These are phyloP conservation scores for Phytopythium litorale DNA, from an alignment of 352 stramenopile genomes.

Conservation along the genomic window DNA sequence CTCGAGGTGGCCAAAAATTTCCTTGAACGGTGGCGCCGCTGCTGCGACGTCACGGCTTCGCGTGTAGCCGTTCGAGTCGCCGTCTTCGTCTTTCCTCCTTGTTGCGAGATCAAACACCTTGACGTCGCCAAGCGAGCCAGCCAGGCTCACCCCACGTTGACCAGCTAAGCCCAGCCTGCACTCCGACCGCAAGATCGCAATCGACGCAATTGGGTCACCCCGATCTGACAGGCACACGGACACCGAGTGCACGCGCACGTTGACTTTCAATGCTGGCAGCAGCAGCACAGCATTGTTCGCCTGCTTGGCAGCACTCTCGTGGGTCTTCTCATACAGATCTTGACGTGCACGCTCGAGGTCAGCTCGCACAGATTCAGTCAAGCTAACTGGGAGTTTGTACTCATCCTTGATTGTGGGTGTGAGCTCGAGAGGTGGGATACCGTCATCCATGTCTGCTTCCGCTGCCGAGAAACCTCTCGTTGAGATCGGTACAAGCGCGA, in stretches of 20 bases:
- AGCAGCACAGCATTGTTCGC: neutral
- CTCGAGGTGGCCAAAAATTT: slow-evolving; percentile 3
- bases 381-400: slow-evolving; percentile 61
- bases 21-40: neutral
- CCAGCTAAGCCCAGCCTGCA: slow-evolving; percentile 29
- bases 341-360: slow-evolving; percentile 80
- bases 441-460: slow-evolving; percentile 17
- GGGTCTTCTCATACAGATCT: slow-evolving; percentile 36
- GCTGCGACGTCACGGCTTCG: neutral
- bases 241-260: slow-evolving; percentile 60
- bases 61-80: slow-evolving; percentile 9
- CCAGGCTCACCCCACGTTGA: slow-evolving; percentile 27
- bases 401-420: slow-evolving; percentile 59
- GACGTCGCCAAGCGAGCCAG: slow-evolving; percentile 52
- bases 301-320: slow-evolving; percentile 5
- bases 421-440: slow-evolving; percentile 56
- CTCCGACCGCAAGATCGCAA: slow-evolving; percentile 59
- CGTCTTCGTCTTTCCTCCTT: slow-evolving; percentile 25
- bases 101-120: slow-evolving; percentile 69
- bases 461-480: slow-evolving; percentile 13
- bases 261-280: slow-evolving; percentile 33
- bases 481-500: slow-evolving; percentile 23
- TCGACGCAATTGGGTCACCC: slow-evolving; percentile 52
- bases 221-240: slow-evolving; percentile 78
- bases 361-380: slow-evolving; percentile 76